Evolutionary conservation across 352 stramenopile genomes (phyloP).

Genomic region (Globisporangium barbulae): DNA sequence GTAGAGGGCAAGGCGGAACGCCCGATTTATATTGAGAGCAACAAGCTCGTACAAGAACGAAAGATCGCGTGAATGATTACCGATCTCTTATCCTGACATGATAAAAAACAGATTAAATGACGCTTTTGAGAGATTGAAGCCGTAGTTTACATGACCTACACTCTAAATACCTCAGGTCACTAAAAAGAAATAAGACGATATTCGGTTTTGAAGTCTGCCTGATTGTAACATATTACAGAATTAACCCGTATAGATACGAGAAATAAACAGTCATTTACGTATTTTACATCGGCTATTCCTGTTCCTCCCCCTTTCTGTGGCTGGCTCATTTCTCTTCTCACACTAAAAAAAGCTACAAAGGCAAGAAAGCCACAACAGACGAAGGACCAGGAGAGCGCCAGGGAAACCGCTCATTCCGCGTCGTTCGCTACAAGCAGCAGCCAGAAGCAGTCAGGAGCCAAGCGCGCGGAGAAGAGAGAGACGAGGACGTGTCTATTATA

Average conservation of each 20-base stretch:
- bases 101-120: background rate
- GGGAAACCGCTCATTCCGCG: conserved; percentile 7
- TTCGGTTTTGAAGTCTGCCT: background rate
- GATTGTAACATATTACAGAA: background rate
- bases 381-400: background rate
- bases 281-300: background rate
- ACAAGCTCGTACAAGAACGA: background rate
- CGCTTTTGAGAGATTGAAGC: background rate
- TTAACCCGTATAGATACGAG: background rate
- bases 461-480: background rate
- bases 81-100: background rate
- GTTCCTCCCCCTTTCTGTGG: too few species aligned
- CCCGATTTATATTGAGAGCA: too few species aligned
- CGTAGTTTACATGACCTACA: background rate
- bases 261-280: conserved; percentile 4
- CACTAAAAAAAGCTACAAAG: conserved; percentile 7
- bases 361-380: background rate
- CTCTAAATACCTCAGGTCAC: background rate
- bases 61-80: background rate
- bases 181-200: background rate
- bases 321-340: conserved; percentile 1
- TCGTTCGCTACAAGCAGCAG: conserved; percentile 8
- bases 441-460: conserved; percentile 2
- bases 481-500: conserved; percentile 2
- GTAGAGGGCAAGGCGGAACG: too few species aligned